A percentile compares a stretch with the other conserved stretches of the same genome.
Evolutionary conservation across 768 basidiomycete genomes (phyloP).

Genomic region (Phylloporus rhodoxanthus): DNA sequence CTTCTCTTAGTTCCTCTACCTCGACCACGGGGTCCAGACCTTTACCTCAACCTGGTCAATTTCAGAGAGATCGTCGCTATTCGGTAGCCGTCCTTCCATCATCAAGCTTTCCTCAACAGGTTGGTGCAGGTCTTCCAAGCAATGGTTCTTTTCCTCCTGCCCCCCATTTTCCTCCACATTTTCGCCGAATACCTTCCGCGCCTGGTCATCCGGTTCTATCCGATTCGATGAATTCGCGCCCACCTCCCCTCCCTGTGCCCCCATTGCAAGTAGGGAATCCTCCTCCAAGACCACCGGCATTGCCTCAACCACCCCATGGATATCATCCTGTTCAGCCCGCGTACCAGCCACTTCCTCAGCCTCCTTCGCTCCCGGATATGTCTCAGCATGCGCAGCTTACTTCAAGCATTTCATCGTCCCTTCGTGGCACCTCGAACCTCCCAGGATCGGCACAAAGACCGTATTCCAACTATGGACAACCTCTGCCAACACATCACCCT

Average conservation of each 20-base stretch:
- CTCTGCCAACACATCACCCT: slow-evolving; percentile 22
- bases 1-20: slow-evolving; percentile 1
- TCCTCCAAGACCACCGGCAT: slow-evolving; percentile 40
- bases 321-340: slow-evolving; percentile 40
- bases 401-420: slow-evolving; percentile 20
- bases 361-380: slow-evolving; percentile 29
- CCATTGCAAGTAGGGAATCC: slow-evolving; percentile 20
- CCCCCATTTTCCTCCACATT: slow-evolving; percentile 30
- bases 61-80: slow-evolving; percentile 27
- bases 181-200: slow-evolving; percentile 26
- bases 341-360: slow-evolving; percentile 32
- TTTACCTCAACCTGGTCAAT: slow-evolving; percentile 29
- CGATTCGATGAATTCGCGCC: slow-evolving; percentile 15
- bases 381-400: slow-evolving; percentile 25
- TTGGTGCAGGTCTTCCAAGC: slow-evolving; percentile 13
- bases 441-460: slow-evolving; percentile 40
- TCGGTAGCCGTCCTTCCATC: slow-evolving; percentile 27
- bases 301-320: slow-evolving; percentile 46
- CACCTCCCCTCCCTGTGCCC: slow-evolving; percentile 26
- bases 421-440: slow-evolving; percentile 30
- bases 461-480: slow-evolving; percentile 29
- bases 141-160: slow-evolving; percentile 15
- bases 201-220: slow-evolving; percentile 22
- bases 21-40: slow-evolving; percentile 25
- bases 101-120: slow-evolving; percentile 28